These are phyloP conservation scores for Cyclotella atomus DNA, from an alignment of 108 stramenopile species.

Conservation along the genomic window DNA sequence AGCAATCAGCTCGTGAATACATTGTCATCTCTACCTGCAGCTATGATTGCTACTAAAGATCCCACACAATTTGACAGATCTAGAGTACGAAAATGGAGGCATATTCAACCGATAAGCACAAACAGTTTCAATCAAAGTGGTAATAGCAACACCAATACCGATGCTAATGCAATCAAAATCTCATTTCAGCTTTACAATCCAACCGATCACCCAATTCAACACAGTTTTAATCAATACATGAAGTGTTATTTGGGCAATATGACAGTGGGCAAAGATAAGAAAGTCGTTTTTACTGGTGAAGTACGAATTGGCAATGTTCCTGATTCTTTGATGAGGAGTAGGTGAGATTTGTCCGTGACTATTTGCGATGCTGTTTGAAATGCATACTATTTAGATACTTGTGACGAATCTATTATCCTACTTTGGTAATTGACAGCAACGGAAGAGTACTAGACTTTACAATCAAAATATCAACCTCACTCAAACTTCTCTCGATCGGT, in stretches of 20 bases:
- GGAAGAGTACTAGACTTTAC: slow-evolving; percentile 43
- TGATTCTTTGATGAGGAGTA: not conserved
- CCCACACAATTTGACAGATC: not conserved
- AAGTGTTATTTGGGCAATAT: not conserved
- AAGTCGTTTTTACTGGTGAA: not conserved
- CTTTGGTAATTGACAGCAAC: not conserved
- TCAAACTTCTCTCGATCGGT: slow-evolving; percentile 44
- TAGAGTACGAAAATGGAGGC: not conserved
- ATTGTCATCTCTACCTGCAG: not conserved
- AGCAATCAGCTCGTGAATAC: not conserved
- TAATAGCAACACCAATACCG: not conserved
- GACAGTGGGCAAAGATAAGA: not conserved
- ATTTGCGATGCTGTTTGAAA: not conserved
- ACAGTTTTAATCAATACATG: not conserved
- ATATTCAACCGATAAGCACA: not conserved
- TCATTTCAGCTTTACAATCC: slow-evolving; percentile 18
- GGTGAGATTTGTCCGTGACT: not conserved
- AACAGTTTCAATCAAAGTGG: too few relatives aligned
- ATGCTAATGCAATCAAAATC: not conserved
- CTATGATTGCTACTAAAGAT: not conserved
- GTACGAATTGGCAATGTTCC: slow-evolving; percentile 7
- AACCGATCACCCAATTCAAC: not conserved
- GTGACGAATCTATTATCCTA: not conserved
- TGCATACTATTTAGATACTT: not conserved
- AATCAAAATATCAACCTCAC: slow-evolving; percentile 27